Base-by-base conservation (phyloP, 2,329 filamentous ascomycete species). In the Aspergillus sp. region DNA sequence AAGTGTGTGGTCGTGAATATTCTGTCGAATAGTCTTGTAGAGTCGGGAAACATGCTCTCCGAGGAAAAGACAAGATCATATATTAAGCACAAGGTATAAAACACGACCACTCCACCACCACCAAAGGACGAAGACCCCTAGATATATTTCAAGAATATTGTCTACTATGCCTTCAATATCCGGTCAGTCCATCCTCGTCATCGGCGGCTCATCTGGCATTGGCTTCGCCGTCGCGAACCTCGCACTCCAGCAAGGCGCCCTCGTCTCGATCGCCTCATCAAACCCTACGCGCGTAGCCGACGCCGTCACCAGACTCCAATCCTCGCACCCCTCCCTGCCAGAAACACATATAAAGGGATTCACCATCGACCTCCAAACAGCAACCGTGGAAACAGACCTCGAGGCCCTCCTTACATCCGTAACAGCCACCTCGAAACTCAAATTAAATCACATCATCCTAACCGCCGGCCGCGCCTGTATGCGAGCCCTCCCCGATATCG, bases 141-240 rank as follows among this genome's bases (percentile, higher is more conserved):
- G 19, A 19, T 19, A 19, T 19, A 19, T 1, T 19, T 19, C 19
- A 19, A 19, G 19, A 19, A 19, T 19, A 19, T 19, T 19, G 23
- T 48, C 6, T 22, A 54, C 13, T 6, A 55, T 56, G 54, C 54
- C 54, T 22, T 28, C 45, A 0, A 56, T 56, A 11, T 15, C 15
- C 8, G 50, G 50, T 9, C 9, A 30, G 4, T 34, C 77, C 43
- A 72, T 85, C 59, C 76, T 86, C 47, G 72, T 86, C 65, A 75
- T 85, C 23, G 84, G 84, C 38, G 83, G 82, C 46, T 81, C 81
- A 38, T 77, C 78, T 55, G 84, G 84, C 60, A 81, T 86, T 38
- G 84, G 84, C 38, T 84, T 78, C 67, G 74, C 71, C 60, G 79
- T 83, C 11, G 83, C 83, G 57, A 81, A 84, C 79, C 81, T 79